phyloP scores from a whole-genome alignment of 177 flowering plant genomes.

The Vitis hybrid region DNA sequence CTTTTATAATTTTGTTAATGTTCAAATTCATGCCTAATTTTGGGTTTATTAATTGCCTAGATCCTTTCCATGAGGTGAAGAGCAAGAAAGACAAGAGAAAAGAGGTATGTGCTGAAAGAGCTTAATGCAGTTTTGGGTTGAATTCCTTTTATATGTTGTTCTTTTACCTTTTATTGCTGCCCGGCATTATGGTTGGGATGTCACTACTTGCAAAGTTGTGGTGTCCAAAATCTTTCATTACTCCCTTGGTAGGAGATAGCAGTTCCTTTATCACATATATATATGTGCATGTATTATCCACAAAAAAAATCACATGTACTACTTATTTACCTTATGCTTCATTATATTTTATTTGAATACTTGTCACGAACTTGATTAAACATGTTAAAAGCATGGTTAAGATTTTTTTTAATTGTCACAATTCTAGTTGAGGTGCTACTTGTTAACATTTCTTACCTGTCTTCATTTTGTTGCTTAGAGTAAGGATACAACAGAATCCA shows the following conservation, averaged over 20 bases:
- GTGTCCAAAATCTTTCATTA: too few species aligned
- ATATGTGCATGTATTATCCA: too few species aligned
- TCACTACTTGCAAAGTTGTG: too few species aligned
- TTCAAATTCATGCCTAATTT: slow-evolving; percentile 13
- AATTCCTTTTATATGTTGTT: too few species aligned
- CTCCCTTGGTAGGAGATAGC: too few species aligned
- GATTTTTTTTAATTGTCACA: not conserved
- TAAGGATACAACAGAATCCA: slow-evolving; percentile 68
- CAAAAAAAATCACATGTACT: too few species aligned
- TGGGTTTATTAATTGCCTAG: slow-evolving; percentile 37
- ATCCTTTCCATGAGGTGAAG: slow-evolving; percentile 97
- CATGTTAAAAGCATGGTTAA: too few species aligned
- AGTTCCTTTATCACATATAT: too few species aligned
- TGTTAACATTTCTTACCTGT: not conserved
- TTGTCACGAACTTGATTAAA: too few species aligned
- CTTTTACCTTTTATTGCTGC: not conserved
- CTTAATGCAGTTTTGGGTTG: not conserved
- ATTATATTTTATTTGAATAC: too few species aligned
- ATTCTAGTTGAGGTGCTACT: not conserved
- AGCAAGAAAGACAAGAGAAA: slow-evolving; percentile 97
- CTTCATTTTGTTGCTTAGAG: slow-evolving; percentile 29
- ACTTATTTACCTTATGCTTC: too few species aligned
- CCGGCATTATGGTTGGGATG: too few species aligned
- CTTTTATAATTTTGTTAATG: not conserved
- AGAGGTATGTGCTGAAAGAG: slow-evolving; percentile 54